These are phyloP conservation scores for Sporothrix variecibatus DNA, from an alignment of 2,329 filamentous ascomycete genomes.

Conservation along the genomic window DNA sequence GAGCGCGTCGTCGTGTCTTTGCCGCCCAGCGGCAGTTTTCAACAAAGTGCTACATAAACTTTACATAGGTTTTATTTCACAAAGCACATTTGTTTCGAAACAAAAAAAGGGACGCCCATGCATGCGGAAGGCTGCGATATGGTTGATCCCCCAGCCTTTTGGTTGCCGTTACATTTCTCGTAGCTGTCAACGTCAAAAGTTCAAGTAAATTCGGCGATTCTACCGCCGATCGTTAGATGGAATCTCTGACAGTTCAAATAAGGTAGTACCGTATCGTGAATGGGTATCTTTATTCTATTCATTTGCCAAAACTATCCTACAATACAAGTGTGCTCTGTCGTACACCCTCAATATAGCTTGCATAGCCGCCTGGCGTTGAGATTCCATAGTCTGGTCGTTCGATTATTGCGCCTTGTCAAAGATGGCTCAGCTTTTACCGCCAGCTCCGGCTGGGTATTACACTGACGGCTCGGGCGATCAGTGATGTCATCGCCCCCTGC, in stretches of 20 bases:
- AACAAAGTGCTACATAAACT: neutral
- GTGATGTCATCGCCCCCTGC: slow-evolving; percentile 24
- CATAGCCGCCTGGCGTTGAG: neutral
- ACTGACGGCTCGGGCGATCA: neutral
- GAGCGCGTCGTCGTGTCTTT: neutral
- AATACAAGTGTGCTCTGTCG: neutral
- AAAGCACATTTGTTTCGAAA: neutral
- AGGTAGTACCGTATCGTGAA: neutral
- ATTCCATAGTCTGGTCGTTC: neutral
- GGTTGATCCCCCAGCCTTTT: neutral
- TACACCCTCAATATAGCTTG: neutral
- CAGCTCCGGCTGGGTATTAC: neutral
- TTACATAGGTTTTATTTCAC: neutral
- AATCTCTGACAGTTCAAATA: neutral
- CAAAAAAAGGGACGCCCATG: neutral
- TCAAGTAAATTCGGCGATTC: neutral
- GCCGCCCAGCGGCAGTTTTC: neutral
- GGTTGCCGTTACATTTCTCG: neutral
- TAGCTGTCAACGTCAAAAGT: neutral
- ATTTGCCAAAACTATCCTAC: neutral
- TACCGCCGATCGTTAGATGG: neutral
- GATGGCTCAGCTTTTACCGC: neutral
- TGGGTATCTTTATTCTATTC: neutral
- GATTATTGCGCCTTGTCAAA: neutral
- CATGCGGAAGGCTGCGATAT: neutral